These are phyloP conservation scores for Bruguiera hainesii DNA, from an alignment of 441 rosid species.

Conservation along the genomic window DNA sequence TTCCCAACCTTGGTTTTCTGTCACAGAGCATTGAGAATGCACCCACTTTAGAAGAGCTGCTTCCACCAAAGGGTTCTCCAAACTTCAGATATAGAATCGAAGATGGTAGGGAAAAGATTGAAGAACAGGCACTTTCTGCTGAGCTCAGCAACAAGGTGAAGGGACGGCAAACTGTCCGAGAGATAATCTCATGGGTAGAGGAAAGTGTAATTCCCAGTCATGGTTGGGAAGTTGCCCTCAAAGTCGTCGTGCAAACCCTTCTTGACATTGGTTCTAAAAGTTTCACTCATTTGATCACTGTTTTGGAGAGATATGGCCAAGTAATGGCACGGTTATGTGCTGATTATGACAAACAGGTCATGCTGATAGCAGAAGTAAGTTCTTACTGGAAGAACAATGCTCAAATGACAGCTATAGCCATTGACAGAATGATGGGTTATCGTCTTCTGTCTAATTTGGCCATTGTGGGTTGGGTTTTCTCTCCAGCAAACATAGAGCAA, in stretches of 20 bases:
- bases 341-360: slow-evolving; percentile 76
- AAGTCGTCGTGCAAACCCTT: slow-evolving; percentile 75
- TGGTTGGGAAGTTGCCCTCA: slow-evolving; percentile 65
- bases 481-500: slow-evolving; percentile 67
- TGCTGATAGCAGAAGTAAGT: slow-evolving; percentile 81
- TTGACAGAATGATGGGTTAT: slow-evolving; percentile 99
- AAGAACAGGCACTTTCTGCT: slow-evolving; percentile 62
- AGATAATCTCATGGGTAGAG: slow-evolving; percentile 79
- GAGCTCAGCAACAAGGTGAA: slow-evolving; percentile 84
- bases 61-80: slow-evolving; percentile 82
- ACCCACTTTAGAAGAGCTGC: slow-evolving; percentile 80
- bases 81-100: slow-evolving; percentile 63
- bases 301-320: slow-evolving; percentile 95
- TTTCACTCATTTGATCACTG: slow-evolving; percentile 94
- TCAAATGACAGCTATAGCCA: slow-evolving; percentile 86
- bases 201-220: slow-evolving; percentile 69
- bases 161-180: slow-evolving; percentile 75
- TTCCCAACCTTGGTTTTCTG: slow-evolving; percentile 12
- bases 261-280: slow-evolving; percentile 97
- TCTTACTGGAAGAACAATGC: slow-evolving; percentile 82
- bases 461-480: slow-evolving; percentile 94
- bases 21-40: slow-evolving; percentile 90
- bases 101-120: slow-evolving; percentile 73
- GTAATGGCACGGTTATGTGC: slow-evolving; percentile 72
- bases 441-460: slow-evolving; percentile 93